phyloP scores from a whole-genome alignment of 2,329 filamentous ascomycete species.

The Cryoendolithus antarcticus region DNA sequence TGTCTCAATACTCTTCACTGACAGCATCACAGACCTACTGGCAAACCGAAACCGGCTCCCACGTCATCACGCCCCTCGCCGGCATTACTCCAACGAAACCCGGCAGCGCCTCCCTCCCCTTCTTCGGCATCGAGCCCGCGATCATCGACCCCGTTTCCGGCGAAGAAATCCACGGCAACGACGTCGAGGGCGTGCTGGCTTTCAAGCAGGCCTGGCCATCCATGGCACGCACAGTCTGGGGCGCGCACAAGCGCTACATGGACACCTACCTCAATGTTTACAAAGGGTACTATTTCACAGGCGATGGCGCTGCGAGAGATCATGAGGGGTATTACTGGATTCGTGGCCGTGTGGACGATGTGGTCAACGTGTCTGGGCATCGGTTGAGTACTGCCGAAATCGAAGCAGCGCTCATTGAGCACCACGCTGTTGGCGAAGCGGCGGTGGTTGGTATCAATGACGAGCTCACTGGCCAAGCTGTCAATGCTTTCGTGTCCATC shows the following conservation, averaged over 20 bases:
- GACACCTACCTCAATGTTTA: conserved; percentile 97
- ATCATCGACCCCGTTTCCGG: conserved; percentile 96
- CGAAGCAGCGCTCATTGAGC: conserved; percentile 90
- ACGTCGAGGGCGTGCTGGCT: conserved; percentile 90
- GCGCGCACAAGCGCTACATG: conserved; percentile 96
- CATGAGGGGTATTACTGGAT: conserved; percentile 99
- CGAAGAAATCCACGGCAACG: conserved; percentile 85
- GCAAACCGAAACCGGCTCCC: conserved; percentile 97
- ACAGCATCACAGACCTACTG: conserved; percentile 68
- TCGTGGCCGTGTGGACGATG: conserved; percentile 92
- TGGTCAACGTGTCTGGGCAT: conserved; percentile 95
- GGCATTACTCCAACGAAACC: conserved; percentile 95
- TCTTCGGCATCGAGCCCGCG: conserved; percentile 95
- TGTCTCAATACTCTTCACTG: not conserved
- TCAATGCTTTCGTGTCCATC: conserved; percentile 90
- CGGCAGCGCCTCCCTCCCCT: conserved; percentile 86
- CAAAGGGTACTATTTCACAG: conserved; percentile 94
- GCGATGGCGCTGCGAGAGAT: conserved; percentile 88
- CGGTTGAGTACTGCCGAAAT: conserved; percentile 95
- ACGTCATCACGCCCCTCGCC: conserved; percentile 87
- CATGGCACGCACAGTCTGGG: conserved; percentile 97
- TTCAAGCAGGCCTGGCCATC: conserved; percentile 98
- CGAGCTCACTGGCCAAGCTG: conserved; percentile 90
- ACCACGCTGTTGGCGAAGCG: conserved; percentile 77
- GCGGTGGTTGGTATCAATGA: conserved; percentile 89